phyloP scores from a whole-genome alignment of 2,329 filamentous ascomycete genomes.

The Calonectria crousiana region DNA sequence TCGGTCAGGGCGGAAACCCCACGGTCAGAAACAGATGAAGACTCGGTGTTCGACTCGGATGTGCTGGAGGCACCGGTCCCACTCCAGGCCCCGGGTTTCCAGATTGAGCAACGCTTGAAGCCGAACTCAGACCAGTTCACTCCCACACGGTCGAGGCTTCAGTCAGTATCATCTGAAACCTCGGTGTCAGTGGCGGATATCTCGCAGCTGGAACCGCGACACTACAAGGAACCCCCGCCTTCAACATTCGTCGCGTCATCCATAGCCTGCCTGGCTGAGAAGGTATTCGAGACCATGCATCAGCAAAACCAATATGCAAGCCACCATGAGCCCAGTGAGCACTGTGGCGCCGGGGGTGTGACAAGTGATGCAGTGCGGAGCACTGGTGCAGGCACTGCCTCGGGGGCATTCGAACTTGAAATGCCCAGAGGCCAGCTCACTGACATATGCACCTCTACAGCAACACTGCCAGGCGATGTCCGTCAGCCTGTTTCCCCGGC shows the following conservation, averaged over 20 bases:
- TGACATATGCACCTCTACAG: neutral
- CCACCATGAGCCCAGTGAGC: slow-evolving; percentile 1
- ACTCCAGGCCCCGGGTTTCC: too few species aligned
- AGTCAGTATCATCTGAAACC: neutral
- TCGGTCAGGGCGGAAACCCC: neutral
- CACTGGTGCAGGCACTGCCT: neutral
- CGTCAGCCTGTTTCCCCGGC: neutral
- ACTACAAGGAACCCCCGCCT: neutral
- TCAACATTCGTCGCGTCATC: neutral
- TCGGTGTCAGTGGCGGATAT: neutral
- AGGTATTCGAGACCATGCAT: slow-evolving; percentile 3
- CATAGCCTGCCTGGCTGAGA: neutral
- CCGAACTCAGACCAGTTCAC: neutral
- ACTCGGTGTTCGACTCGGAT: neutral
- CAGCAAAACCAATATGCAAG: slow-evolving; percentile 9
- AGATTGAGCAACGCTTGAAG: neutral
- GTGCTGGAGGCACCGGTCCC: neutral
- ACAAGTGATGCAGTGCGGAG: neutral
- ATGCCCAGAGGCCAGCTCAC: neutral
- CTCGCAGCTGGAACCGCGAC: neutral
- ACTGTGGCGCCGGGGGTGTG: neutral
- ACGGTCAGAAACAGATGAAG: neutral
- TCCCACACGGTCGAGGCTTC: neutral
- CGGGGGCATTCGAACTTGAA: neutral
- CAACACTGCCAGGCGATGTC: neutral